These are phyloP conservation scores for Stephanodiscus triporus DNA, from an alignment of 108 stramenopile species.

Conservation along the genomic window DNA sequence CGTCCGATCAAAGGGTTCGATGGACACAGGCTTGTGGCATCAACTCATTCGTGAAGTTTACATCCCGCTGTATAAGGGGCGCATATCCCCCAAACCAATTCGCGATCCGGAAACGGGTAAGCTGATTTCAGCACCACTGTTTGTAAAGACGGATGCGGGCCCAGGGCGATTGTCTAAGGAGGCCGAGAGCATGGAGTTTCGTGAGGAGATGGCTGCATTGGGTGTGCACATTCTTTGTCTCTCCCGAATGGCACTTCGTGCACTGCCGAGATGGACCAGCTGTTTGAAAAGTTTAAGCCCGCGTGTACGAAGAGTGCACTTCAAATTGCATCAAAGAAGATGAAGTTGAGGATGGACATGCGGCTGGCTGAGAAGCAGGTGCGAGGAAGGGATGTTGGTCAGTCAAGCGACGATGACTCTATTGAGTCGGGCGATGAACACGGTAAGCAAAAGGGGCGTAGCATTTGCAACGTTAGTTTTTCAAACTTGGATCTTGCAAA, in stretches of 20 bases:
- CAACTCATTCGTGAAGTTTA: neutral
- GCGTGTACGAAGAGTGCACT: neutral
- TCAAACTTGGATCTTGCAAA: slow-evolving; percentile 4
- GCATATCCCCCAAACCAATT: neutral
- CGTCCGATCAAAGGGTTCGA: too few species aligned
- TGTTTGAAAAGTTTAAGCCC: slow-evolving; percentile 8
- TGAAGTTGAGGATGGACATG: neutral
- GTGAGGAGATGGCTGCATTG: neutral
- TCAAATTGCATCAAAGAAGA: slow-evolving; percentile 2
- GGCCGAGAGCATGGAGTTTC: slow-evolving; percentile 2
- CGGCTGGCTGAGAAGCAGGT: neutral
- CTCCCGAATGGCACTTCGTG: slow-evolving; percentile 10
- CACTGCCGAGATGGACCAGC: too few species aligned
- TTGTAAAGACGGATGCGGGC: slow-evolving; percentile 3
- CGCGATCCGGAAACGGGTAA: neutral
- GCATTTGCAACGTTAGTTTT: slow-evolving; percentile 13
- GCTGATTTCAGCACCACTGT: neutral
- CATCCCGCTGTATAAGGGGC: neutral
- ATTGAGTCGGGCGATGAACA: neutral
- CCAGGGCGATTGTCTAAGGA: slow-evolving; percentile 15
- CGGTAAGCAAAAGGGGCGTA: neutral
- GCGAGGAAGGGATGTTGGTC: neutral
- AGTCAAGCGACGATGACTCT: neutral
- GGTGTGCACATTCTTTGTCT: slow-evolving; percentile 10
- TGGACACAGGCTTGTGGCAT: neutral